These are phyloP conservation scores for Hamamelis virginiana DNA, from an alignment of 164 flowering plant genomes.

Conservation along the genomic window DNA sequence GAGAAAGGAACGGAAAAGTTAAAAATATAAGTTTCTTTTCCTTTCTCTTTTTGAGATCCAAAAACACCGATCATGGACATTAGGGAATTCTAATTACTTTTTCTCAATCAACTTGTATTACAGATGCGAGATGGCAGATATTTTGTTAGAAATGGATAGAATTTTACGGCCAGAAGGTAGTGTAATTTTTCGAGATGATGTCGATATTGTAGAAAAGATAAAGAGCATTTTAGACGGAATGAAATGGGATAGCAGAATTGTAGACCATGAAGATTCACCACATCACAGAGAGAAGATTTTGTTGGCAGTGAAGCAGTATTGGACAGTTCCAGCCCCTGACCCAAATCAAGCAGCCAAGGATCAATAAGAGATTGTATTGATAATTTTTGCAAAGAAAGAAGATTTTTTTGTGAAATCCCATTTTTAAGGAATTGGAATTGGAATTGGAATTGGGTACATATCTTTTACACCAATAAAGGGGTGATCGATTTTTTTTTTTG, in stretches of 20 bases:
- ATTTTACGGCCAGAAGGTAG: constrained; percentile 73
- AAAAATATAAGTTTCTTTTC: no score
- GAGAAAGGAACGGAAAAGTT: no score
- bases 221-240: constrained; percentile 56
- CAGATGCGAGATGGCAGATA: constrained; percentile 74
- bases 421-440: background rate
- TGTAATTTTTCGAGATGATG: constrained; percentile 71
- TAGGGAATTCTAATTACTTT: background rate
- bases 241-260: constrained; percentile 61
- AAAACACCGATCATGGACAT: no score
- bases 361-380: background rate
- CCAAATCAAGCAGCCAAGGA: constrained; percentile 3
- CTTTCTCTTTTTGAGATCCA: no score
- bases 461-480: background rate
- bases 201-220: constrained; percentile 52
- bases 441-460: background rate
- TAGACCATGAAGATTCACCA: constrained; percentile 79
- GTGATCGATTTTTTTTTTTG: background rate
- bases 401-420: background rate
- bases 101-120: background rate
- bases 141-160: constrained; percentile 85
- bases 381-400: background rate
- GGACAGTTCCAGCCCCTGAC: constrained; percentile 60
- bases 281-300: constrained; percentile 61
- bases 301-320: constrained; percentile 59